Conservation (phyloP, 352 stramenopile species). For the Pythium diclinum region DNA sequence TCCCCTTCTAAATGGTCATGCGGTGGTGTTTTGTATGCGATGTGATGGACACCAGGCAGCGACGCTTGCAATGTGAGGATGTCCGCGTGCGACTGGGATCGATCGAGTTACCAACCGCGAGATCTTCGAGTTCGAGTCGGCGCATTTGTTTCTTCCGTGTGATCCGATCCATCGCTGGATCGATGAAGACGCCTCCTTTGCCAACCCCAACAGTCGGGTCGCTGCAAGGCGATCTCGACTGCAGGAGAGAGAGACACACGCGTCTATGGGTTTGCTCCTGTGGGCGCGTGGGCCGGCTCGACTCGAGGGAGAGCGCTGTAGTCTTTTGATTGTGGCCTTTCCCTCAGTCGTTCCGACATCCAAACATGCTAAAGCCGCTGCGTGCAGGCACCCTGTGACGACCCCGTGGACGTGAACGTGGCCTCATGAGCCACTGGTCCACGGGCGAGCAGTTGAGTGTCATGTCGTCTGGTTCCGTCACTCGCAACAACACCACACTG, state of each 20-base stretch:
- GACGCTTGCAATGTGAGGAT: slow-evolving; percentile 24
- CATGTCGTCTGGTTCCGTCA: slow-evolving; percentile 64
- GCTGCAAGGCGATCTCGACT: background rate
- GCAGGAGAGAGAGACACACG: slow-evolving; percentile 8
- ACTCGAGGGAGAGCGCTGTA: background rate
- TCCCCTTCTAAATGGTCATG: background rate
- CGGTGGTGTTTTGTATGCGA: background rate
- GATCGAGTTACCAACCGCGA: no score
- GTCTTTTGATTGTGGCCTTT: background rate
- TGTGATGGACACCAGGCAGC: slow-evolving; percentile 17
- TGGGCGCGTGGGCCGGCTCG: background rate
- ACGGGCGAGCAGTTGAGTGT: slow-evolving; percentile 44
- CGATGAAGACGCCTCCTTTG: slow-evolving; percentile 4
- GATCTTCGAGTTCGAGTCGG: slow-evolving; percentile 12
- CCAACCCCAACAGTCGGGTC: no score
- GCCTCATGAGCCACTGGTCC: background rate
- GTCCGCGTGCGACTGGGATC: background rate
- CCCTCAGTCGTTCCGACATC: slow-evolving; percentile 15
- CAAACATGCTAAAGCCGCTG: slow-evolving; percentile 92
- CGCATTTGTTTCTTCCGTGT: background rate
- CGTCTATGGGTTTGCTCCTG: background rate
- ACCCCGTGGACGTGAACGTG: slow-evolving; percentile 13
- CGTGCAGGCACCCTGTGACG: slow-evolving; percentile 77
- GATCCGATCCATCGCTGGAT: background rate
- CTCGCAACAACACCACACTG: background rate